Conservation (phyloP, 129 eudicot species). For the Centella asiatica region DNA sequence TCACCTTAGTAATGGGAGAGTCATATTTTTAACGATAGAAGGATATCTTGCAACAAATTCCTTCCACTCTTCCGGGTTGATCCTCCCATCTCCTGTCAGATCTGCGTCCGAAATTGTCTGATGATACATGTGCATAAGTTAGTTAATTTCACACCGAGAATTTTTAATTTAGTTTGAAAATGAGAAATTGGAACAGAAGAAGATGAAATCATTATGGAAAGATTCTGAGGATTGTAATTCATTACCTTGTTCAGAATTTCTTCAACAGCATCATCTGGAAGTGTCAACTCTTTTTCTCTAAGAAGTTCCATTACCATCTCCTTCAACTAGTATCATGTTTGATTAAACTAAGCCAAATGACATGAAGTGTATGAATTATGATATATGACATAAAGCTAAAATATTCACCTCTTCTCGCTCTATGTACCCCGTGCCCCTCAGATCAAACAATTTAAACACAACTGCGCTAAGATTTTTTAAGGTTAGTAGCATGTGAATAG, state of each 20-base stretch:
- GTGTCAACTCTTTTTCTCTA: constrained; percentile 43
- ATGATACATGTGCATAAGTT: background rate
- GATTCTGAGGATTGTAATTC: background rate
- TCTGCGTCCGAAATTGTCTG: constrained; percentile 71
- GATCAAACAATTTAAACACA: constrained; percentile 63
- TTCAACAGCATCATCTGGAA: constrained; percentile 62
- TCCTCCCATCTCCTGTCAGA: constrained; percentile 67
- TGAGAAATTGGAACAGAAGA: background rate
- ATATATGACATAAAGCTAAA: too few relatives aligned
- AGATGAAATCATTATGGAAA: background rate
- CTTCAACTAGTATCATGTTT: constrained; percentile 39
- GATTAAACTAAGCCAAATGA: background rate
- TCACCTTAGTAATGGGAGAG: constrained; percentile 67
- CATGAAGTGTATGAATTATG: background rate
- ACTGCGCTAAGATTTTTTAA: constrained; percentile 36
- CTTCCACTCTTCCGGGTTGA: constrained; percentile 76
- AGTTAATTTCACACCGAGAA: too few relatives aligned
- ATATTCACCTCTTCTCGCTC: constrained; percentile 75
- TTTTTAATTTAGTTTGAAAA: too few relatives aligned
- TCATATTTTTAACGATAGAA: constrained; percentile 66
- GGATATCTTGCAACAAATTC: constrained; percentile 52
- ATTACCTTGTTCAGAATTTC: constrained; percentile 66
- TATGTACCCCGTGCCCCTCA: constrained; percentile 61
- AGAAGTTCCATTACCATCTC: constrained; percentile 69
- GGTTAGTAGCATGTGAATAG: too few relatives aligned